Percentiles rank a stretch among this genome's conserved stretches.
Evolutionary conservation across 208 protist species (phyloP).

Genomic region (Acanthamoeba polyphaga): DNA sequence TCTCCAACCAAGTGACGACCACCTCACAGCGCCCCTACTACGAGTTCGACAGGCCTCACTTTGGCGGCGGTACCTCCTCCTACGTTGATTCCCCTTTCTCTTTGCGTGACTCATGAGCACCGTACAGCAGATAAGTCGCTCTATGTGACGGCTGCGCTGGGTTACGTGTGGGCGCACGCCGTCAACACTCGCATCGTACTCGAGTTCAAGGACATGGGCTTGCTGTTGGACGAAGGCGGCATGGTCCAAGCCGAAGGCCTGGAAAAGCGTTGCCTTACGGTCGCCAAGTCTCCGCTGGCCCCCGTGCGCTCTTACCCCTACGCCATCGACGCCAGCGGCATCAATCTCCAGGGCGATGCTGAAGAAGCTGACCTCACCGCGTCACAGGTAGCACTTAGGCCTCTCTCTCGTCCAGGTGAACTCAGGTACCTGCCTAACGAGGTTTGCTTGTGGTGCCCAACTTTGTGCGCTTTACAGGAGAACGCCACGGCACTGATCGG

Average conservation of each 20-base stretch:
- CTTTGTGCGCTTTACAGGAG: not conserved
- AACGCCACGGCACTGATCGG: not conserved
- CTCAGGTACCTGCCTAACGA: too few relatives aligned
- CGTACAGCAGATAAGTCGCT: conserved; percentile 7
- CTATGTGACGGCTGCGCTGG: conserved; percentile 68
- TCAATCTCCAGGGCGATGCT: conserved; percentile 34
- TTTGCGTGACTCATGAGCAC: not conserved
- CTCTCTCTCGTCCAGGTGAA: not conserved
- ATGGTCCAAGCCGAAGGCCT: not conserved
- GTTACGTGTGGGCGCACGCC: conserved; percentile 69
- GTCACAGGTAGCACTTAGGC: not conserved
- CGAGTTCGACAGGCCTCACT: conserved; percentile 13
- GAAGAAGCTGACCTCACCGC: not conserved
- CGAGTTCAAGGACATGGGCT: conserved; percentile 65
- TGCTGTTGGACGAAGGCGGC: not conserved
- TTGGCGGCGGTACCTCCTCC: conserved; percentile 5
- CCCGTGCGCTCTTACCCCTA: conserved; percentile 64
- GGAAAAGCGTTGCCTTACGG: conserved; percentile 57
- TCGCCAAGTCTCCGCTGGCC: conserved; percentile 65
- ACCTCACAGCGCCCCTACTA: conserved; percentile 13
- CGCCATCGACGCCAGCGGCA: conserved; percentile 58
- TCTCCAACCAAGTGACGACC: conserved; percentile 71
- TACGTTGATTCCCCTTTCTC: not conserved
- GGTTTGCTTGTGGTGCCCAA: not conserved
- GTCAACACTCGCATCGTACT: conserved; percentile 69